phyloP scores from a whole-genome alignment of 2,329 filamentous ascomycete species.

The Fonsecaea pugnacius region DNA sequence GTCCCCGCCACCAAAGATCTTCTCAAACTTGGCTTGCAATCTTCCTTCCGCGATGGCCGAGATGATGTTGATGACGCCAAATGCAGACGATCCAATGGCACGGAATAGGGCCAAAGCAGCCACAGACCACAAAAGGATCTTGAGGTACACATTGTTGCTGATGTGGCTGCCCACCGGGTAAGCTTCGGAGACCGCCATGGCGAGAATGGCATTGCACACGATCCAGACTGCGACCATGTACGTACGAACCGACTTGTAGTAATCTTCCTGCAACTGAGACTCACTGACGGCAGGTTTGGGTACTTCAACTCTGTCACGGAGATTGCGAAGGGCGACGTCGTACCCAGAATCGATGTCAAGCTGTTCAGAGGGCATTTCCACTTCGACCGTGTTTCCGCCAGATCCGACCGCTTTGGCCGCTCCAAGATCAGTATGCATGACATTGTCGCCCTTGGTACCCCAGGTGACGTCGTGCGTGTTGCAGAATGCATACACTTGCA shows the following conservation, averaged over 20 bases:
- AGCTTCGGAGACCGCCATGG: conserved; percentile 88
- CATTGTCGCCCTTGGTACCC: conserved; percentile 98
- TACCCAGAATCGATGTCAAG: conserved; percentile 98
- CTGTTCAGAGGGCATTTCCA: conserved; percentile 98
- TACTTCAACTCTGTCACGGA: conserved; percentile 90
- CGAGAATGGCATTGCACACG: conserved; percentile 85
- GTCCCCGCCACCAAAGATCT: conserved; percentile 36
- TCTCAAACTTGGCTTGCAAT: conserved; percentile 58
- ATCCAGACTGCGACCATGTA: conserved; percentile 99
- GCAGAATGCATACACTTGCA: conserved; percentile 98
- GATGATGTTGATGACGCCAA: conserved; percentile 80
- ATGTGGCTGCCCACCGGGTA: conserved; percentile 74
- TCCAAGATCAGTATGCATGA: conserved; percentile 88
- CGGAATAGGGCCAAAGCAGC: conserved; percentile 85
- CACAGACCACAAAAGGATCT: conserved; percentile 91
- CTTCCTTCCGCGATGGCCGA: conserved; percentile 87
- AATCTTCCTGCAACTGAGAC: conserved; percentile 91
- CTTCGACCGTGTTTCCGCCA: conserved; percentile 79
- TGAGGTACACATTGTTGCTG: conserved; percentile 80
- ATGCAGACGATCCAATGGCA: conserved; percentile 78
- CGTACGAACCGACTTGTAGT: conserved; percentile 94
- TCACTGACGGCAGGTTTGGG: conserved; percentile 66
- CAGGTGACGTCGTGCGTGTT: conserved; percentile 99
- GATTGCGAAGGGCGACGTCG: conserved; percentile 93
- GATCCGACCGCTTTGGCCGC: conserved; percentile 71